Evolutionary conservation across 108 stramenopile genomes (phyloP).

Genomic region (Skeletonema potamos): DNA sequence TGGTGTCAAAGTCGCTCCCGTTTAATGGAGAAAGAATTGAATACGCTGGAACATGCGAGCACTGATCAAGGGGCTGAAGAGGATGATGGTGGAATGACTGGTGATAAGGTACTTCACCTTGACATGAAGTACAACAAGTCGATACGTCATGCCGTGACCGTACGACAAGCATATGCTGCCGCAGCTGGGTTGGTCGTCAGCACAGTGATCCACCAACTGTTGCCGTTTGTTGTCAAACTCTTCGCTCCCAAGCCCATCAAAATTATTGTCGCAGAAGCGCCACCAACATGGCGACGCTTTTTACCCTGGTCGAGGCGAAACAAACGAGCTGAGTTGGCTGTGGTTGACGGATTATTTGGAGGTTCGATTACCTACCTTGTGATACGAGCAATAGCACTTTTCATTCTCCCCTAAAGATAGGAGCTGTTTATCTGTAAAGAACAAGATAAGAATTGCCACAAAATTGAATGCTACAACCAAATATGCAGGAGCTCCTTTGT

Average conservation of each 20-base stretch:
- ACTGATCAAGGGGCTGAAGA: neutral
- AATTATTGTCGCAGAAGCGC: neutral
- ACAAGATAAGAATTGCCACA: no score
- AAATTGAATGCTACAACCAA: no score
- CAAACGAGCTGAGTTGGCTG: neutral
- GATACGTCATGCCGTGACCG: constrained; percentile 17
- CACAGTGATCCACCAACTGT: neutral
- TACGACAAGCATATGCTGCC: constrained; percentile 32
- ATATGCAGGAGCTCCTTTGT: no score
- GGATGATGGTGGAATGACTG: neutral
- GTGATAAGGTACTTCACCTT: constrained; percentile 19
- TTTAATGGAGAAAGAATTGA: constrained; percentile 4
- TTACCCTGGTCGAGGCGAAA: neutral
- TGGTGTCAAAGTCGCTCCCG: constrained; percentile 13
- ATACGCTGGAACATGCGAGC: neutral
- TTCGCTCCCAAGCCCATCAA: constrained; percentile 6
- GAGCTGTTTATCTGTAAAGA: no score
- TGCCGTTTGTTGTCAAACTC: neutral
- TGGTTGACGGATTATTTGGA: constrained; percentile 24
- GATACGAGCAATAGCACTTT: constrained; percentile 4
- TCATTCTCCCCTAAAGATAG: neutral
- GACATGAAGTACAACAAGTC: constrained; percentile 46
- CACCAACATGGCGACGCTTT: neutral
- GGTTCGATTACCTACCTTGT: constrained; percentile 11
- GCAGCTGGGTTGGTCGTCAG: constrained; percentile 20